Percentiles rank a stretch among this genome's conserved stretches.
Conservation (phyloP, 1,139 yeast species). For the Taphrina communis region DNA sequence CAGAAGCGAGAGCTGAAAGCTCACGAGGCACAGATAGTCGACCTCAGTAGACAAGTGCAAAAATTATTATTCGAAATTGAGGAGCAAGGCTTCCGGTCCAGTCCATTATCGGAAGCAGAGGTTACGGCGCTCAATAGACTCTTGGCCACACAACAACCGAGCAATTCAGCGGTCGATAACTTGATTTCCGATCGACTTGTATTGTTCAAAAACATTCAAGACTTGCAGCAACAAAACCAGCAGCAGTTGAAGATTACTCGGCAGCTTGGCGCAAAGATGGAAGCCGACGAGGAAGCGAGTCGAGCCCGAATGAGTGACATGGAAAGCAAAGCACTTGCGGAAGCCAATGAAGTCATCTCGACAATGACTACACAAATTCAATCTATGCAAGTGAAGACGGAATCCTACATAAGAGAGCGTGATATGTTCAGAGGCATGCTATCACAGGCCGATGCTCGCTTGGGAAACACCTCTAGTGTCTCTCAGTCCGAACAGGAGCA, state of each 20-base stretch:
- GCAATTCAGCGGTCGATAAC: slow-evolving; percentile 50
- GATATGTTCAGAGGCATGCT: slow-evolving; percentile 65
- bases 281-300: slow-evolving; percentile 56
- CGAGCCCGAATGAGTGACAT: slow-evolving; percentile 54
- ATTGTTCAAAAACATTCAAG: slow-evolving; percentile 68
- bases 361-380: slow-evolving; percentile 69
- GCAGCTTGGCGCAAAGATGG: slow-evolving; percentile 71
- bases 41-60: slow-evolving; percentile 80
- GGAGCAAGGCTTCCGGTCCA: slow-evolving; percentile 59
- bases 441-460: slow-evolving; percentile 49
- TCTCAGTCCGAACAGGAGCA: slow-evolving; percentile 46
- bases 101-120: slow-evolving; percentile 66
- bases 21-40: slow-evolving; percentile 59
- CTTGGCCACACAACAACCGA: not conserved
- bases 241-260: slow-evolving; percentile 72
- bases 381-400: slow-evolving; percentile 57
- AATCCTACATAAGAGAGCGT: slow-evolving; percentile 65
- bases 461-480: slow-evolving; percentile 51
- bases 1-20: slow-evolving; percentile 52
- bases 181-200: slow-evolving; percentile 76
- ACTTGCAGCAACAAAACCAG: slow-evolving; percentile 74
- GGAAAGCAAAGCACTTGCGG: slow-evolving; percentile 68
- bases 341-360: slow-evolving; percentile 77
- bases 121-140: slow-evolving; percentile 57
- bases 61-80: slow-evolving; percentile 71